Evolutionary conservation across 2,329 filamentous ascomycete genomes (phyloP).

Genomic region (Xylaria sp.): DNA sequence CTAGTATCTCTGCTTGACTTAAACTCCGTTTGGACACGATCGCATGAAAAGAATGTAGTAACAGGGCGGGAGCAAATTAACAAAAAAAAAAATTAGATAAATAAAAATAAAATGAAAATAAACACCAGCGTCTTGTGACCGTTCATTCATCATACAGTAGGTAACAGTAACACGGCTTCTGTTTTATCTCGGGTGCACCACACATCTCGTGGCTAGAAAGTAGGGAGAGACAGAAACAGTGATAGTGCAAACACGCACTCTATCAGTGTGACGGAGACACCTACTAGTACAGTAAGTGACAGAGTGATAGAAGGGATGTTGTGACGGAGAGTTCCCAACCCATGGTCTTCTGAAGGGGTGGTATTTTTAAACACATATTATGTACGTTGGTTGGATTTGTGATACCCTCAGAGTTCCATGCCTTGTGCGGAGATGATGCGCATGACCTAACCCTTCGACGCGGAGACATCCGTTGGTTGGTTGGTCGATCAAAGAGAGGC

Average conservation of each 20-base stretch:
- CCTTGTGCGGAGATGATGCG: constrained; percentile 22
- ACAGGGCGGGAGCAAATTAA: neutral
- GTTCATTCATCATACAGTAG: neutral
- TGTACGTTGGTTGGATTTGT: constrained; percentile 17
- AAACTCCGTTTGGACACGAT: neutral
- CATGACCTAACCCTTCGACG: constrained; percentile 9
- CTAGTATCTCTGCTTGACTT: no score
- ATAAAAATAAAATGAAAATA: neutral
- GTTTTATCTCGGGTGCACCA: constrained; percentile 6
- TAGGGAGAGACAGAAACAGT: no score
- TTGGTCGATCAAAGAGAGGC: neutral
- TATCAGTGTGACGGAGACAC: neutral
- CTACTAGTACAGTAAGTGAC: neutral
- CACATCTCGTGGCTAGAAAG: neutral
- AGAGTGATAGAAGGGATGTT: neutral
- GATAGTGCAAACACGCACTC: neutral
- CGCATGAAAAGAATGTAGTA: neutral
- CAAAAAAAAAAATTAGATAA: neutral
- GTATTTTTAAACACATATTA: constrained; percentile 22
- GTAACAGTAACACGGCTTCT: neutral
- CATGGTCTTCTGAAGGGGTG: constrained; percentile 18
- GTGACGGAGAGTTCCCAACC: neutral
- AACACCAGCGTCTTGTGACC: neutral
- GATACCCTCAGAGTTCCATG: constrained; percentile 28
- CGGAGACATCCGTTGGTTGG: constrained; percentile 4